phyloP scores from a whole-genome alignment of 176 grass and related monocot genomes.

The Puccinellia tenuiflora region DNA sequence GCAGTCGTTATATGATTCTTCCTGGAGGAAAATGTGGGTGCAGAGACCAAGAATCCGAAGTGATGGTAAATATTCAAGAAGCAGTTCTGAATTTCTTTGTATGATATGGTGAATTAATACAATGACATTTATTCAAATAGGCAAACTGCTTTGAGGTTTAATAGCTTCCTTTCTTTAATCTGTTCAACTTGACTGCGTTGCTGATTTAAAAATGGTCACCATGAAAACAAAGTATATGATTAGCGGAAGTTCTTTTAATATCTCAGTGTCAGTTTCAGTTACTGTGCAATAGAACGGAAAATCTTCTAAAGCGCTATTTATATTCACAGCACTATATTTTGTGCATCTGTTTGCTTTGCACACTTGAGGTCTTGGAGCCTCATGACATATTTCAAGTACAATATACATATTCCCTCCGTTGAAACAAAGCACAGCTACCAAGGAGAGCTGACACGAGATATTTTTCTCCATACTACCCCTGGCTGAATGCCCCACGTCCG shows the following conservation, averaged over 20 bases:
- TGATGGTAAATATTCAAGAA: constrained; percentile 60
- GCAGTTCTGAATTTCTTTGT: constrained; percentile 4
- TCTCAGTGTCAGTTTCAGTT: neutral
- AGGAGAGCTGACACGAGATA: too few relatives aligned
- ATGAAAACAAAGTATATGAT: neutral
- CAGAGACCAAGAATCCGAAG: constrained; percentile 69
- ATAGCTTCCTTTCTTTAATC: neutral
- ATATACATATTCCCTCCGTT: neutral
- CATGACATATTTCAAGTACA: neutral
- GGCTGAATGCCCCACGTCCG: too few relatives aligned
- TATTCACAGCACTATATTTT: neutral
- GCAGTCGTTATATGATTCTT: constrained; percentile 60
- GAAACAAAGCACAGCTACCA: too few relatives aligned
- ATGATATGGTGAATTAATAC: neutral
- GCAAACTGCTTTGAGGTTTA: constrained; percentile 2
- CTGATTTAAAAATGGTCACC: neutral
- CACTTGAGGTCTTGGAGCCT: neutral
- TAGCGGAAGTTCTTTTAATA: neutral
- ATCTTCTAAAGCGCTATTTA: neutral
- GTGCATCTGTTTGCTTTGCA: neutral
- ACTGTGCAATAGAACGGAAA: neutral
- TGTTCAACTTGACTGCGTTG: neutral
- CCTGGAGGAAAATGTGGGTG: constrained; percentile 99
- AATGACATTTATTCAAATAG: neutral
- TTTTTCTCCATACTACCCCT: too few relatives aligned